Conservation (phyloP, 2,329 filamentous ascomycete species). For the Colletotrichum sp. region DNA sequence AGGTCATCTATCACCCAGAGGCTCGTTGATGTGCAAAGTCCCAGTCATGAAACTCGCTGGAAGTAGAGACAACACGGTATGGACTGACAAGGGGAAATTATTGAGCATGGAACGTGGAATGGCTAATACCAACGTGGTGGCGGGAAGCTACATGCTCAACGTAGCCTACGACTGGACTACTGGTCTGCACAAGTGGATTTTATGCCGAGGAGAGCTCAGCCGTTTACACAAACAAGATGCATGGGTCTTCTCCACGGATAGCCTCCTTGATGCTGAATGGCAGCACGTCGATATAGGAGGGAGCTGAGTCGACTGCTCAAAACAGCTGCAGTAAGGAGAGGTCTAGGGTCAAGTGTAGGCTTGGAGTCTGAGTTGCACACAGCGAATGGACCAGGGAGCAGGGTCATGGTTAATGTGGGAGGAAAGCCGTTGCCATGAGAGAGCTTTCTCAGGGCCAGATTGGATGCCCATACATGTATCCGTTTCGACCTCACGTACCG, state of each 20-base stretch:
- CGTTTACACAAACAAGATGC: background rate
- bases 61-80: background rate
- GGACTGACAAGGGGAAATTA: background rate
- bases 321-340: background rate
- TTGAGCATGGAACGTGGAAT: too few species aligned
- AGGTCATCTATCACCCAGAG: background rate
- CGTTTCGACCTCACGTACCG: background rate
- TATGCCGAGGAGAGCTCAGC: background rate
- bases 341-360: background rate
- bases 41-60: background rate
- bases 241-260: rapidly evolving
- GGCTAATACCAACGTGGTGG: too few species aligned
- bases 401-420: rapidly evolving
- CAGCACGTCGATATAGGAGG: background rate
- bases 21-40: background rate
- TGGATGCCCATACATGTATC: background rate
- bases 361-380: background rate
- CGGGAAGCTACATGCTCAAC: background rate
- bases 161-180: background rate
- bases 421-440: rapidly evolving
- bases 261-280: background rate
- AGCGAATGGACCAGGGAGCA: background rate
- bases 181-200: background rate
- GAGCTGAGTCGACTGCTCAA: background rate
- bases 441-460: rapidly evolving